phyloP scores from a whole-genome alignment of 1,284 basidiomycete species.

The Malassezia vespertilionis region DNA sequence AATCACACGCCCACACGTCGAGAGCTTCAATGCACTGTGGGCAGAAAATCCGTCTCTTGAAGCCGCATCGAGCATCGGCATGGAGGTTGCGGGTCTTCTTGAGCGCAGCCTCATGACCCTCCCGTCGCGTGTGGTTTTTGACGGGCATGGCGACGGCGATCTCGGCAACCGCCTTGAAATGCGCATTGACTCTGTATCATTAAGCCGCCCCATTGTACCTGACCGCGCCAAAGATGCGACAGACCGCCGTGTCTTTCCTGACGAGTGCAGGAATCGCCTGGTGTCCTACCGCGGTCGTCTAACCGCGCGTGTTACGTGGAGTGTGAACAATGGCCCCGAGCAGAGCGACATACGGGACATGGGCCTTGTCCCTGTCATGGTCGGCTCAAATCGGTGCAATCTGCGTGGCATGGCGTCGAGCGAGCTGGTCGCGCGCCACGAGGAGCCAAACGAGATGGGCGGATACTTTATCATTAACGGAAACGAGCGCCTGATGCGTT shows the following conservation, averaged over 20 bases:
- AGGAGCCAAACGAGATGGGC: conserved; percentile 96
- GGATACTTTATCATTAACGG: conserved; percentile 99
- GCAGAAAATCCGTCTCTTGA: conserved; percentile 35
- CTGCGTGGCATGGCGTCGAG: conserved; percentile 70
- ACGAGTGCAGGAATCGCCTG: conserved; percentile 62
- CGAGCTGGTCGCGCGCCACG: conserved; percentile 76
- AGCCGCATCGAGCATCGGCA: conserved; percentile 50
- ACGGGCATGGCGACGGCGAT: conserved; percentile 53
- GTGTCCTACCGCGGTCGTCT: conserved; percentile 84
- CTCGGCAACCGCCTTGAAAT: conserved; percentile 53
- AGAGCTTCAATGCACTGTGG: conserved; percentile 83
- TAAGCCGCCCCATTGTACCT: conserved; percentile 74
- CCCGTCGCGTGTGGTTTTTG: conserved; percentile 80
- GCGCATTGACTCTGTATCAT: conserved; percentile 75
- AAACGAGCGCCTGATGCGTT: conserved; percentile 95
- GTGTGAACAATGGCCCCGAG: conserved; percentile 62
- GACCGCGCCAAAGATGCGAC: conserved; percentile 67
- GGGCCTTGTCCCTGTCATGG: conserved; percentile 89
- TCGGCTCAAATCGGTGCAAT: conserved; percentile 92
- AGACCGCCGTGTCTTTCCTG: conserved; percentile 71
- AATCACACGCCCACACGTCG: conserved; percentile 83
- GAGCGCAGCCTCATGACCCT: conserved; percentile 72
- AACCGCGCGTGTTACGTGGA: conserved; percentile 81
- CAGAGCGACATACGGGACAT: conserved; percentile 73
- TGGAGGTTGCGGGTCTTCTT: conserved; percentile 66